Evolutionary conservation across 2,329 filamentous ascomycete genomes (phyloP).

Genomic region (Ceratocystis albifundus): DNA sequence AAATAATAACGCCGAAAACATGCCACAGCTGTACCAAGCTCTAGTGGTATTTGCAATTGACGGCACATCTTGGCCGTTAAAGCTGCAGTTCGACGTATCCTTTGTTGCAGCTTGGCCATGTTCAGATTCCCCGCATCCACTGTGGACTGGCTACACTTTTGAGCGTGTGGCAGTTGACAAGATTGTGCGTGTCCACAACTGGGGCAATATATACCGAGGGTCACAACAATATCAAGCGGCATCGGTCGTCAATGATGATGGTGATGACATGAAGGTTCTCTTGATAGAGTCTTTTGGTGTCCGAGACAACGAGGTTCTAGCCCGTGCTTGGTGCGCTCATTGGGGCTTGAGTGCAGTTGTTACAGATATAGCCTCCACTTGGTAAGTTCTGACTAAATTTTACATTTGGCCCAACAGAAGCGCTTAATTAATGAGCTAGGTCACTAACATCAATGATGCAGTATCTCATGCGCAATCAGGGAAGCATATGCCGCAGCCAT

Average conservation of each 20-base stretch:
- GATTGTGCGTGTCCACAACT: conserved; percentile 53
- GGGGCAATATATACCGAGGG: conserved; percentile 41
- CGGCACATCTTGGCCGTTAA: conserved; percentile 51
- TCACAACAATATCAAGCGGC: conserved; percentile 22
- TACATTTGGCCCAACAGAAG: neutral
- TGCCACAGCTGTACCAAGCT: conserved; percentile 46
- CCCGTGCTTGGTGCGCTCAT: conserved; percentile 64
- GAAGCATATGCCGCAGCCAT: conserved; percentile 65
- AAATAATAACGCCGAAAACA: neutral
- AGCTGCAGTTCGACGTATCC: conserved; percentile 52
- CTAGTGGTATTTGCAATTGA: conserved; percentile 53
- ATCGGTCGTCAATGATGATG: conserved; percentile 24
- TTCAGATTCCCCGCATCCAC: conserved; percentile 50
- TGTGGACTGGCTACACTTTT: conserved; percentile 61
- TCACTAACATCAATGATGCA: conserved; percentile 28
- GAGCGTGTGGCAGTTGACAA: conserved; percentile 50
- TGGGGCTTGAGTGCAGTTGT: conserved; percentile 62
- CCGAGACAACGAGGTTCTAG: conserved; percentile 63
- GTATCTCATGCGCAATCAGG: conserved; percentile 61
- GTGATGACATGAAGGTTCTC: conserved; percentile 41
- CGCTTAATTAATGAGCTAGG: neutral
- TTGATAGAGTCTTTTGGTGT: conserved; percentile 64
- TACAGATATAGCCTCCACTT: conserved; percentile 57
- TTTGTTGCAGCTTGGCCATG: conserved; percentile 57
- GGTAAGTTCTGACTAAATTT: conserved; percentile 36